Evolutionary conservation across 176 grass and related monocot species (phyloP), one percentile per base, ranked within the genome.

Genomic region (Paspalum vaginatum): DNA sequence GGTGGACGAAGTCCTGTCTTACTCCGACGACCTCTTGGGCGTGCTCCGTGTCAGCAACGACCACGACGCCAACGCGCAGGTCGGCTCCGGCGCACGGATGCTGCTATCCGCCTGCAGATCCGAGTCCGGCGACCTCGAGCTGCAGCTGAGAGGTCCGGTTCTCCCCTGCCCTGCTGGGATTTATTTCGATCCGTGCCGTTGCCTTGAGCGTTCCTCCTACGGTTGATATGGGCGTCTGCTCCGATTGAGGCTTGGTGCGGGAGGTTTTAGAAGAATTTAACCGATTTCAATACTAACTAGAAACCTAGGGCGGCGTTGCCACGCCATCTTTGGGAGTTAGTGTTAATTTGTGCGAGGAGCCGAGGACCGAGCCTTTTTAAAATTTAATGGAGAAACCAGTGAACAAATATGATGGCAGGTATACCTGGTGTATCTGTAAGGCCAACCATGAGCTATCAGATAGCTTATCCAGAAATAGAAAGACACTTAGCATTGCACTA

Each of bases 61-160:
- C 72, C 69, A 47, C 0, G 83, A 87, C 44, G 74, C 7, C 14
- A 42, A 87, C 9, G 85, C 77, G 77, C 87, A 85, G 74, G 53
- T 69, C 11, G 79, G 58, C 67, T 59, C 74, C 8, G 62, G 73
- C 11, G 83, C 64, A n/a, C 59, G 74, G 70, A 89, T 87, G 77
- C 79, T 94, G 55, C 79, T 60, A 22, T 97, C 89, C 44, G 71
- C 67, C 39, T 90, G 85, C 42, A 67, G 11, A 41, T 92, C 87
- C 17, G 73, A 93, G 4, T 76, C 68, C 6, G 18, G 25, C n/a
- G 68, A 90, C 62, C 71, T 91, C 37, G 65, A 75, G 45, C 38
- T 61, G 68, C 74, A 82, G 14, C 18, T 85, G 9, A 73, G 85
- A 92, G 89, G 95, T 92, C 2, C 1, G 56, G n/a, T 65, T 70